Conservation (phyloP, 2,329 filamentous ascomycete species). For the Metarhizium album region DNA sequence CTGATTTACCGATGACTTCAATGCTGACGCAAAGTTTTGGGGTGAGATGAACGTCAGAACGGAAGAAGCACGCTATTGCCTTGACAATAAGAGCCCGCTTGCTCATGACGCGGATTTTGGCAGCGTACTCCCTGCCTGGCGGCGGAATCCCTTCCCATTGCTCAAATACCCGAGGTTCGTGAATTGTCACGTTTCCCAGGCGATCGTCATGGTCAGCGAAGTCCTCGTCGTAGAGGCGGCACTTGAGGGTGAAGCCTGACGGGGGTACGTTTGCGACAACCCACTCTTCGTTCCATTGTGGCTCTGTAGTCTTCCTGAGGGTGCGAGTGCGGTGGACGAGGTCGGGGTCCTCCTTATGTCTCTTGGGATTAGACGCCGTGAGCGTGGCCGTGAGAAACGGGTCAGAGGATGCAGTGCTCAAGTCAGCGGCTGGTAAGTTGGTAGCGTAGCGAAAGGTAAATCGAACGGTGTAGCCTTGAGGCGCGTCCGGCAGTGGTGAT, state of each 20-base stretch:
- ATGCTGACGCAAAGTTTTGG: conserved; percentile 64
- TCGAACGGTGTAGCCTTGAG: conserved; percentile 72
- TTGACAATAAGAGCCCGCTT: conserved; percentile 76
- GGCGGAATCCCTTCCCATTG: conserved; percentile 59
- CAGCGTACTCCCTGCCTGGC: conserved; percentile 47
- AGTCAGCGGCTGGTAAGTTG: conserved; percentile 75
- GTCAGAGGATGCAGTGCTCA: conserved; percentile 68
- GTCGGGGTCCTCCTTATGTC: conserved; percentile 79
- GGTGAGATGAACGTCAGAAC: conserved; percentile 52
- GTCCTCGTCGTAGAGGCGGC: conserved; percentile 84
- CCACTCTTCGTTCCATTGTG: conserved; percentile 79
- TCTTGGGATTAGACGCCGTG: conserved; percentile 54
- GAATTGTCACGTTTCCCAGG: conserved; percentile 73
- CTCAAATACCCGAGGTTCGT: conserved; percentile 47
- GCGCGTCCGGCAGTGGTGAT: conserved; percentile 64
- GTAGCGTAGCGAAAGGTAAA: conserved; percentile 74
- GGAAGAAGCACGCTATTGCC: conserved; percentile 53
- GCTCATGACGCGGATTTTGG: conserved; percentile 77
- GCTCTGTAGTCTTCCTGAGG: conserved; percentile 58
- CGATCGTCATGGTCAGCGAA: conserved; percentile 76
- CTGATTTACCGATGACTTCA: conserved; percentile 65
- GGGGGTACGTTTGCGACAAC: conserved; percentile 76
- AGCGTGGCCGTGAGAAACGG: conserved; percentile 75
- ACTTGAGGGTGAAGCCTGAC: conserved; percentile 74
- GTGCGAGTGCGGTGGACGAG: conserved; percentile 68